Evolutionary conservation across 177 flowering plant genomes (phyloP).

Genomic region (Telopea speciosissima): DNA sequence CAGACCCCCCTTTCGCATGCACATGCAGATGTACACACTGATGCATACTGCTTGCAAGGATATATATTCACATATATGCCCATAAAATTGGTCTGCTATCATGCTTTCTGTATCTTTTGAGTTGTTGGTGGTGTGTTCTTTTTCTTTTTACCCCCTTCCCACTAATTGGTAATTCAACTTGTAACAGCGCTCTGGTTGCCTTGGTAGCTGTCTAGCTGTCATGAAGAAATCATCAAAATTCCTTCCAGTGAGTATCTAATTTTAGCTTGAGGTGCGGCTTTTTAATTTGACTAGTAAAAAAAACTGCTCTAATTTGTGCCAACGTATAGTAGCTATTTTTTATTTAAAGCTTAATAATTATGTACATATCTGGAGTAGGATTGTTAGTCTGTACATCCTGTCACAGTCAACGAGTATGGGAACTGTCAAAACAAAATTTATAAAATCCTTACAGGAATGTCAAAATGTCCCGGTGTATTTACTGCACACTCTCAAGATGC

Average conservation of each 20-base stretch:
- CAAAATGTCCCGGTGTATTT: too few species aligned
- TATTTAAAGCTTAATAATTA: too few species aligned
- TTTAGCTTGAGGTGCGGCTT: too few species aligned
- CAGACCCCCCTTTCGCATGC: neutral
- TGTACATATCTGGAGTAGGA: neutral
- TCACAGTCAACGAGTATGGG: neutral
- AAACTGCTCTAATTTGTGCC: too few species aligned
- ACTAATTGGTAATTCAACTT: constrained; percentile 14
- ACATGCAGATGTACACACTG: too few species aligned
- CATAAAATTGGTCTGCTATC: neutral
- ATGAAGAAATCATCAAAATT: constrained; percentile 91
- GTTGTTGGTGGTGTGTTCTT: neutral
- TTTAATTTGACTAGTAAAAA: too few species aligned
- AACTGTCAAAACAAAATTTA: neutral
- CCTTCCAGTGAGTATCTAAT: constrained; percentile 65
- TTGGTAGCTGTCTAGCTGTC: constrained; percentile 86
- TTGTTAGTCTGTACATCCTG: neutral
- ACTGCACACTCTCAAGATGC: neutral
- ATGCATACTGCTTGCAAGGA: neutral
- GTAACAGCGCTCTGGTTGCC: constrained; percentile 84
- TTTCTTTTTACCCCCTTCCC: neutral
- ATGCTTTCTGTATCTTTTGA: neutral
- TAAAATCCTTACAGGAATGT: neutral
- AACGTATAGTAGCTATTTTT: too few species aligned
- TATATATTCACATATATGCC: too few species aligned